A percentile compares a stretch with the other conserved stretches of the same genome.
Conservation (phyloP, 129 eudicot genomes). For the Pulicaria dysenterica region DNA sequence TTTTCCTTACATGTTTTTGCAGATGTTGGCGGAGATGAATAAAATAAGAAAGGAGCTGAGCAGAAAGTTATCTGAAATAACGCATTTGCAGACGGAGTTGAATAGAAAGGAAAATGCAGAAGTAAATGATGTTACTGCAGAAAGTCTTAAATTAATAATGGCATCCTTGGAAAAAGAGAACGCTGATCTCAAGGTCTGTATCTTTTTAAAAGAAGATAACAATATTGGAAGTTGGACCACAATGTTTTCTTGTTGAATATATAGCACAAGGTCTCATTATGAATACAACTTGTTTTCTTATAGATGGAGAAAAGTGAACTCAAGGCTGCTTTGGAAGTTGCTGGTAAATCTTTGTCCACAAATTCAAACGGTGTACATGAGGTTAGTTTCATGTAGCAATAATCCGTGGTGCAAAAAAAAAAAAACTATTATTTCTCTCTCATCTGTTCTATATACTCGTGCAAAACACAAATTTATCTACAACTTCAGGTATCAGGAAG, state of each 20-base stretch:
- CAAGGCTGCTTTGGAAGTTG: slow-evolving; percentile 55
- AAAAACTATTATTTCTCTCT: neutral
- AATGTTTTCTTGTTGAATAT: slow-evolving; percentile 15
- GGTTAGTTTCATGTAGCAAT: slow-evolving; percentile 47
- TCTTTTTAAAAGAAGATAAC: slow-evolving; percentile 11
- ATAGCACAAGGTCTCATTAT: slow-evolving; percentile 3
- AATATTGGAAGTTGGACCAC: slow-evolving; percentile 1
- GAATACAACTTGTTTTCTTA: slow-evolving; percentile 21
- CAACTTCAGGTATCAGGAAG: slow-evolving; percentile 38
- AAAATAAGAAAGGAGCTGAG: slow-evolving; percentile 61
- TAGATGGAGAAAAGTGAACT: slow-evolving; percentile 77
- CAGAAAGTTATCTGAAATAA: slow-evolving; percentile 62
- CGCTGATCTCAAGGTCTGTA: slow-evolving; percentile 58
- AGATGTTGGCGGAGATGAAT: slow-evolving; percentile 63
- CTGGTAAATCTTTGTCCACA: slow-evolving; percentile 36
- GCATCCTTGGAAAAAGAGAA: slow-evolving; percentile 71
- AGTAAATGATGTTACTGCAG: slow-evolving; percentile 44
- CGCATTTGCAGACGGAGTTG: slow-evolving; percentile 65
- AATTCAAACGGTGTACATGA: slow-evolving; percentile 49
- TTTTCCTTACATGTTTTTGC: slow-evolving; percentile 21
- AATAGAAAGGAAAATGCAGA: slow-evolving; percentile 51
- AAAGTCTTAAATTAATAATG: slow-evolving; percentile 52
- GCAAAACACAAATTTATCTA: slow-evolving; percentile 25
- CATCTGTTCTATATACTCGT: neutral
- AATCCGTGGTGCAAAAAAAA: slow-evolving; percentile 13